Evolutionary conservation across 1,284 basidiomycete species (phyloP).

Genomic region (Tilletiaria anomala): DNA sequence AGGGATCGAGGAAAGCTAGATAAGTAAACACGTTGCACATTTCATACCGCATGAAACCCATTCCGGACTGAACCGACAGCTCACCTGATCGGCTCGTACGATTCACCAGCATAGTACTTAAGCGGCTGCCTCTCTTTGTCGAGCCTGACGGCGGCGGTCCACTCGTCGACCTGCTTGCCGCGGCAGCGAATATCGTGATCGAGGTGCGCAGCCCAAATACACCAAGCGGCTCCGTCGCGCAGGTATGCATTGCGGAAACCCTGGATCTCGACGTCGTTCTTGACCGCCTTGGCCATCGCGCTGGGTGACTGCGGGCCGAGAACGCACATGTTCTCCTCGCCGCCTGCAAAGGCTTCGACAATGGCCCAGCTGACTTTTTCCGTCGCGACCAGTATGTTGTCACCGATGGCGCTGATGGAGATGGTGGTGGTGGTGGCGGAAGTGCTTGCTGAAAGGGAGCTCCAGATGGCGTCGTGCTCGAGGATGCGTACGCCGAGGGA

Average conservation of each 20-base stretch:
- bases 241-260: constrained; percentile 82
- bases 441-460: too few species aligned
- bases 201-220: constrained; percentile 68
- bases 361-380: too few species aligned
- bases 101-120: constrained; percentile 10
- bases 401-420: too few species aligned
- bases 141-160: constrained; percentile 62
- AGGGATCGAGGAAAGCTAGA: too few species aligned
- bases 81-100: constrained; percentile 36
- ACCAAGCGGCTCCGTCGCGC: constrained; percentile 77
- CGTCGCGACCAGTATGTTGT: too few species aligned
- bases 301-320: constrained; percentile 46
- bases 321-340: constrained; percentile 16
- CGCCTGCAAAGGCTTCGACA: too few species aligned
- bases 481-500: constrained; percentile 1
- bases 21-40: too few species aligned
- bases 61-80: too few species aligned
- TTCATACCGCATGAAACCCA: too few species aligned
- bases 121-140: background rate
- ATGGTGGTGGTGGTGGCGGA: too few species aligned
- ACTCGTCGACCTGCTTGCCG: constrained; percentile 60
- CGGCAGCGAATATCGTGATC: constrained; percentile 63
- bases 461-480: background rate
- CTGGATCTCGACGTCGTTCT: constrained; percentile 69
- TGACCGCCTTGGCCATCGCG: constrained; percentile 71